Evolutionary conservation across 495 filamentous ascomycete genomes (phyloP), one percentile per base, ranked within the genome.

Genomic region (Xylaria flabelliformis): DNA sequence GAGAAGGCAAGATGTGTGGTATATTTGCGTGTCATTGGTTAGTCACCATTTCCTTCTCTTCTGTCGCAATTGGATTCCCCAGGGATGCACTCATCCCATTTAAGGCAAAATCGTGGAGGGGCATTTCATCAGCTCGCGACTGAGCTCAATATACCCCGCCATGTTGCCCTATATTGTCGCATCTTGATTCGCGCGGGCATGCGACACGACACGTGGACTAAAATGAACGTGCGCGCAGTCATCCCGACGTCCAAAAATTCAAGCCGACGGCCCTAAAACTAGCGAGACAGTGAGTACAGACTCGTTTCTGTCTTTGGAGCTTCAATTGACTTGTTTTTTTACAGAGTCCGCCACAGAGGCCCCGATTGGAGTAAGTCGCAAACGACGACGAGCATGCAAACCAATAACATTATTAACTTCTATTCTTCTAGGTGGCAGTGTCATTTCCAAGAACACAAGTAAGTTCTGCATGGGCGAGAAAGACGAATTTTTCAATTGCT

Each of bases 1-100:
- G 15, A 59, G 19, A 68, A 21, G 21, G 32, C 81, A 87, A 77
- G 64, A 89, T 89, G 87, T 89, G 87, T 80, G 96, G 96, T 81
- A 98, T 99, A 78, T 97, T 98, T 81, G 95, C 94, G 77, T 97
- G 95, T 82, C 93, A 98, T 83, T 86, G 88, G 94, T 96, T 85
- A 82, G 93, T 84, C 6, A 51, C n/a, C 5, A 21, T 21, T n/a
- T 24, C 13, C 44, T 44, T 44, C 50, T 24, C 9, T 21, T 39
- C 32, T 39, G 24, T 9, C 64, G 29, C 46, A 15, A 12, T 34
- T 32, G 8, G 21, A 29, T 42, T 46, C 24, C n/a, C 5, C 24
- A 34, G 19, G 17, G 32, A 21, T 34, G 17, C 10, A 12, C 17
- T 15, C 56, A n/a, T 32, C n/a, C 58, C 24, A 21, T 24, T 13